Conservation (phyloP, 2,329 filamentous ascomycete genomes). For the Pseudogymnoascus sp. region DNA sequence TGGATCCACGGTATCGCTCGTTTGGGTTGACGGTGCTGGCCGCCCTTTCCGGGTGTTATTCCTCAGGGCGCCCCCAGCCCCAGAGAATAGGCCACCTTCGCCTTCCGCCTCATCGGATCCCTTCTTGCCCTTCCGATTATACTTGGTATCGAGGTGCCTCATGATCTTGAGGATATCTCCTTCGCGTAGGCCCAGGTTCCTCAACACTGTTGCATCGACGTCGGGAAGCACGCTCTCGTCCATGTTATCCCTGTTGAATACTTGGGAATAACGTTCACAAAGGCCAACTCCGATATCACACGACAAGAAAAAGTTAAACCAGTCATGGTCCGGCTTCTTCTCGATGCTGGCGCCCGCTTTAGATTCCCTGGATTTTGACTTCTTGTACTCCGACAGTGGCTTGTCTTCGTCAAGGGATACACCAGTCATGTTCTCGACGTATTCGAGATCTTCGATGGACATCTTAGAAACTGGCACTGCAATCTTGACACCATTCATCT, state of each 20-base stretch:
- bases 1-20: conserved; percentile 79
- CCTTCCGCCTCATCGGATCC: conserved; percentile 45
- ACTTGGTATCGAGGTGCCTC: conserved; percentile 78
- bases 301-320: conserved; percentile 96
- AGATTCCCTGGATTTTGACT: conserved; percentile 19
- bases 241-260: conserved; percentile 88
- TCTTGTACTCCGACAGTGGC: conserved; percentile 74
- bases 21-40: conserved; percentile 77
- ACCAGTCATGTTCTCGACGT: conserved; percentile 82
- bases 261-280: conserved; percentile 87
- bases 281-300: conserved; percentile 88
- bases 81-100: conserved; percentile 75
- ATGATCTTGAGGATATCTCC: conserved; percentile 95
- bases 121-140: conserved; percentile 55
- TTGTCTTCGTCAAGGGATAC: conserved; percentile 87
- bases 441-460: conserved; percentile 90
- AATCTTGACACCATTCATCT: conserved; percentile 96
- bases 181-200: conserved; percentile 87
- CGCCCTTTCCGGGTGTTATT: conserved; percentile 94
- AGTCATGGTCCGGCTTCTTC: conserved; percentile 76
- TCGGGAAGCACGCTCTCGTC: conserved; percentile 87
- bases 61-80: conserved; percentile 78
- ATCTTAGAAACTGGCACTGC: conserved; percentile 93
- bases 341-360: conserved; percentile 34
- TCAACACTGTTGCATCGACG: conserved; percentile 72